phyloP scores from a whole-genome alignment of 2,329 filamentous ascomycete species.

The Alternaria rosae region DNA sequence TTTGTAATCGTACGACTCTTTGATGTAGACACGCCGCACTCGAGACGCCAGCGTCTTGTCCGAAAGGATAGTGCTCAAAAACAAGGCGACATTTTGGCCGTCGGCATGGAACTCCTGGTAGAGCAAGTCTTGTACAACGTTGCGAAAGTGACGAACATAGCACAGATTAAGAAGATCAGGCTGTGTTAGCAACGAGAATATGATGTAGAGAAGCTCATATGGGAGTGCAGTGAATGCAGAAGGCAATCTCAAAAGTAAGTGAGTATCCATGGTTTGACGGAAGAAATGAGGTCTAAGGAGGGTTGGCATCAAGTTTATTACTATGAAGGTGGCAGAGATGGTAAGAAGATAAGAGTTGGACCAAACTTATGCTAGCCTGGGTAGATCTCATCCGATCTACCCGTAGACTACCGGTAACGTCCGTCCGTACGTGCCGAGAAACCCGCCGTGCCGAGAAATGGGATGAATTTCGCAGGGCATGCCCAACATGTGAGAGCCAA shows the following conservation, averaged over 20 bases:
- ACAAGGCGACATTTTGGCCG: background rate
- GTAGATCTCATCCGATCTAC: too few relatives aligned
- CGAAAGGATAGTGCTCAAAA: background rate
- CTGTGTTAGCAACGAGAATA: background rate
- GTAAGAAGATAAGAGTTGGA: too few relatives aligned
- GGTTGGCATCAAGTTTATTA: too few relatives aligned
- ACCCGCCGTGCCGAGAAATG: too few relatives aligned
- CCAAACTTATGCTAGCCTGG: too few relatives aligned
- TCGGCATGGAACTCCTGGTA: slow-evolving; percentile 1
- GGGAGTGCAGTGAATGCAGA: background rate
- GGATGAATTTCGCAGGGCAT: too few relatives aligned
- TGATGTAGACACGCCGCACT: background rate
- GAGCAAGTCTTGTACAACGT: slow-evolving; percentile 1
- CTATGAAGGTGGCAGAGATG: too few relatives aligned
- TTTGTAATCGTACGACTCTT: background rate
- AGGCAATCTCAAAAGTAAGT: slow-evolving; percentile 1
- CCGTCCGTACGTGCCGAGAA: too few relatives aligned
- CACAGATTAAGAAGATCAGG: background rate
- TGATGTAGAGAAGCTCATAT: slow-evolving; percentile 3
- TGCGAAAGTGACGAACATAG: slow-evolving; percentile 3
- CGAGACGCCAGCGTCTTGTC: slow-evolving; percentile 1
- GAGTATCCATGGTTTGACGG: slow-evolving; percentile 2
- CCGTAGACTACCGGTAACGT: too few relatives aligned
- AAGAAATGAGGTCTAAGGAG: too few relatives aligned
- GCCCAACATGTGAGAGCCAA: too few relatives aligned